phyloP scores from a whole-genome alignment of 1,139 yeast genomes.

The Suhomyces ambrosiae region DNA sequence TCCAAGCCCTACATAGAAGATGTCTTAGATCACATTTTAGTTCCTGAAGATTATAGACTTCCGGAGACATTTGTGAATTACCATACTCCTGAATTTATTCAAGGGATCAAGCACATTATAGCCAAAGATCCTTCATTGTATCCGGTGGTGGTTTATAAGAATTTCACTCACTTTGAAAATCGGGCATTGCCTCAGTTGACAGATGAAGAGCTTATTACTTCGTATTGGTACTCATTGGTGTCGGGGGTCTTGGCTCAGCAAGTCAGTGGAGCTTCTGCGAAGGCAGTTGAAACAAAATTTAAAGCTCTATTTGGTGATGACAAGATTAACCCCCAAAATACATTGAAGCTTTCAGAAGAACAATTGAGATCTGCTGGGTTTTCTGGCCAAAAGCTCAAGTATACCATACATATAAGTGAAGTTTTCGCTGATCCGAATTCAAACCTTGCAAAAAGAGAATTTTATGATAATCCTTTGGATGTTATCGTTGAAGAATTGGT shows the following conservation, averaged over 20 bases:
- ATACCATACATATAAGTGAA: conserved; percentile 61
- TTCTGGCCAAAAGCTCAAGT: conserved; percentile 68
- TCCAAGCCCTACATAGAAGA: conserved; percentile 30
- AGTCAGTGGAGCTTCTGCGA: conserved; percentile 83
- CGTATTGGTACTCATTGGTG: conserved; percentile 43
- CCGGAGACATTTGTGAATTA: conserved; percentile 42
- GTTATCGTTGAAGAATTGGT: conserved; percentile 60
- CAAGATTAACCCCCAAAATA: conserved; percentile 56
- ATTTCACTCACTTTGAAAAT: conserved; percentile 31
- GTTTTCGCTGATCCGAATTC: conserved; percentile 49
- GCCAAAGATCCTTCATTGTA: conserved; percentile 47
- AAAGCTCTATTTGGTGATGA: conserved; percentile 33
- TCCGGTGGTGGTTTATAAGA: conserved; percentile 32
- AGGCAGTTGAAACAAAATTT: conserved; percentile 58
- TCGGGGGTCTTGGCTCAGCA: conserved; percentile 72
- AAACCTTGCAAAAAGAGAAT: conserved; percentile 35
- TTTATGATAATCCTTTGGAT: conserved; percentile 36
- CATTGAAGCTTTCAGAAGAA: conserved; percentile 45
- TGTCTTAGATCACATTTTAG: conserved; percentile 25
- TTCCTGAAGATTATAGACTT: conserved; percentile 32
- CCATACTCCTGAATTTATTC: conserved; percentile 48
- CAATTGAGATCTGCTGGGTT: conserved; percentile 65
- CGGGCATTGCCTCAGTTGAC: conserved; percentile 15
- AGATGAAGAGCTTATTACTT: conserved; percentile 12
- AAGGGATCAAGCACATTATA: conserved; percentile 45